phyloP scores from a whole-genome alignment of 345 rosid genomes.

The Eucalyptus coolabah region DNA sequence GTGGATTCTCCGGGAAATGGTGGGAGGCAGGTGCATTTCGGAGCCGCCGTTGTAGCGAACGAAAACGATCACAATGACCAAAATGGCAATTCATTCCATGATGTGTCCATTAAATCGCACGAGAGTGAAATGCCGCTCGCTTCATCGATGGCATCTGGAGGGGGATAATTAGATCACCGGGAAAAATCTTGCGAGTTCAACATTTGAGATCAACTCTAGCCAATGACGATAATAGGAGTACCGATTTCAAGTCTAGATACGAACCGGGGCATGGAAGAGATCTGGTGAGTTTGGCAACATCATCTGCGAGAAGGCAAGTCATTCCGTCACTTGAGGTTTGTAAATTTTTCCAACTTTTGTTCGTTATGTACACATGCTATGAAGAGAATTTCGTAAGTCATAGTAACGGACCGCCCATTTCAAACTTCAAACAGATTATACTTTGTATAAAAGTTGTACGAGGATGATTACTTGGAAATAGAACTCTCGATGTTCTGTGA shows the following conservation, averaged over 20 bases:
- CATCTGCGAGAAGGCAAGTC: neutral
- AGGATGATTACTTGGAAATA: neutral
- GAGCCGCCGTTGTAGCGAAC: neutral
- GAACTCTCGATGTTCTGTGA: neutral
- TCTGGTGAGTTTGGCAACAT: neutral
- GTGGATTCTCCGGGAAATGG: neutral
- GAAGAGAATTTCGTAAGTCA: neutral
- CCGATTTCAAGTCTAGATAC: neutral
- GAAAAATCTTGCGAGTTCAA: neutral
- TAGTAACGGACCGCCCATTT: neutral
- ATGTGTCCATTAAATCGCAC: constrained; percentile 1
- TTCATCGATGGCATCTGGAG: constrained; percentile 11
- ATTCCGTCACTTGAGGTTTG: neutral
- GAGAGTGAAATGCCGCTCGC: constrained; percentile 34
- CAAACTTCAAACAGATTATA: neutral
- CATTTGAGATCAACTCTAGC: neutral
- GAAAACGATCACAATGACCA: neutral
- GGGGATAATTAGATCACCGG: neutral
- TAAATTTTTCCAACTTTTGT: neutral
- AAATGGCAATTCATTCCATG: neutral
- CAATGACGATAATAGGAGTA: neutral
- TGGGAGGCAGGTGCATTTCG: neutral
- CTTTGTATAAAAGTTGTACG: neutral
- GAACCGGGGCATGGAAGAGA: neutral
- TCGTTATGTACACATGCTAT: neutral